Evolutionary conservation across 768 basidiomycete genomes (phyloP).

Genomic region (Russula emetica): DNA sequence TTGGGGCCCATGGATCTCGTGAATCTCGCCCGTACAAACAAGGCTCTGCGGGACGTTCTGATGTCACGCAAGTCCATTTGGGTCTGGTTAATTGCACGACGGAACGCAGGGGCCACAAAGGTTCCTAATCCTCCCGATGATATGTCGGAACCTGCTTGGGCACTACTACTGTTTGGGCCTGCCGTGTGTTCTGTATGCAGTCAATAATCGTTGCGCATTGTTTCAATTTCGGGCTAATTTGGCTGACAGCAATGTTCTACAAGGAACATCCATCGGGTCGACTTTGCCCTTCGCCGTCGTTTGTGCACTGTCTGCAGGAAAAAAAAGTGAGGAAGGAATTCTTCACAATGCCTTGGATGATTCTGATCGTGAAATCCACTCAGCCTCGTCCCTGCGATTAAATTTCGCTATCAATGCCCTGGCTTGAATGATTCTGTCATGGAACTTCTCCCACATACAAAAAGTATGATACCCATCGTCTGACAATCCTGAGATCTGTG

Average conservation of each 20-base stretch:
- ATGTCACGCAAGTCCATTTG: slow-evolving; percentile 27
- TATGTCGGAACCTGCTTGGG: slow-evolving; percentile 28
- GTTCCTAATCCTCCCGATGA: slow-evolving; percentile 25
- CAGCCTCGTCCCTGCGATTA: slow-evolving; percentile 18
- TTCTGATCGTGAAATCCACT: not conserved
- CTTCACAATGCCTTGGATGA: not conserved
- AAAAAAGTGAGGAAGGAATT: slow-evolving; percentile 4
- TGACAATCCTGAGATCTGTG: not conserved
- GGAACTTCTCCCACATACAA: slow-evolving; percentile 23
- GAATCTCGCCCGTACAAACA: slow-evolving; percentile 26
- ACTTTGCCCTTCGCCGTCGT: slow-evolving; percentile 26
- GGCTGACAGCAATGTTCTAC: slow-evolving; percentile 11
- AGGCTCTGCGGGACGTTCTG: slow-evolving; percentile 17
- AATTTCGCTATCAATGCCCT: slow-evolving; percentile 14
- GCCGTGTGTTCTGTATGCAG: slow-evolving; percentile 22
- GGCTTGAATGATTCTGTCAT: slow-evolving; percentile 21
- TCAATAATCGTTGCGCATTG: not conserved
- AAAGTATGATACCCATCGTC: not conserved
- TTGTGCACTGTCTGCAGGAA: slow-evolving; percentile 22
- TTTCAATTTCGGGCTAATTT: not conserved
- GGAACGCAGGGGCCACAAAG: slow-evolving; percentile 3
- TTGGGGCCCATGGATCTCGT: slow-evolving; percentile 24
- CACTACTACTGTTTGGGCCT: slow-evolving; percentile 23
- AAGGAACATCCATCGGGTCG: slow-evolving; percentile 21
- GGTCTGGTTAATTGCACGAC: slow-evolving; percentile 22